Evolutionary conservation across 305 asterid genomes (phyloP).

Genomic region (Rubia occidens): DNA sequence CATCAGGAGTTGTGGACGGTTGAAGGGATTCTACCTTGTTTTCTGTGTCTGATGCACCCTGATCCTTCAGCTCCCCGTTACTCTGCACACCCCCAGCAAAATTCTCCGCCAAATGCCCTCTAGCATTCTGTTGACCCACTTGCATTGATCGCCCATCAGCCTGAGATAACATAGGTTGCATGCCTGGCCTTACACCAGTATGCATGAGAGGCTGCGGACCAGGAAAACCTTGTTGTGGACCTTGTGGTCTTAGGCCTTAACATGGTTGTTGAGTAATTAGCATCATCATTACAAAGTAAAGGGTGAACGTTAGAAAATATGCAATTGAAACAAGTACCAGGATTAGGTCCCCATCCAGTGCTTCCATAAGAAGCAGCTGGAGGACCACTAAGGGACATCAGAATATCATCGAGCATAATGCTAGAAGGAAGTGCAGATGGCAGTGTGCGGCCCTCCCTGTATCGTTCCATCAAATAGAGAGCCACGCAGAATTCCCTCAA

Average conservation of each 20-base stretch:
- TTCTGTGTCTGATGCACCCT: constrained; percentile 41
- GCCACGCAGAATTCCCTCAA: constrained; percentile 87
- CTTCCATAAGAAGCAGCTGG: constrained; percentile 55
- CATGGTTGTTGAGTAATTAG: constrained; percentile 16
- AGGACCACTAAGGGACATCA: constrained; percentile 69
- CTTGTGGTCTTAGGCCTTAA: constrained; percentile 59
- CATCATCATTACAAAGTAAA: constrained; percentile 12
- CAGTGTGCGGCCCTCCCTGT: constrained; percentile 72
- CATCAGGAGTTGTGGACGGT: neutral
- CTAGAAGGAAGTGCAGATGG: constrained; percentile 70
- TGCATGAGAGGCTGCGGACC: constrained; percentile 43
- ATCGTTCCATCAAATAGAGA: constrained; percentile 79
- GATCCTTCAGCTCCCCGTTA: constrained; percentile 51
- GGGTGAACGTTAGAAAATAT: constrained; percentile 13
- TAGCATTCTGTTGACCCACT: constrained; percentile 42
- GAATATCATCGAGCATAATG: constrained; percentile 70
- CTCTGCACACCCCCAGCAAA: constrained; percentile 39
- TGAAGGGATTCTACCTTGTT: constrained; percentile 38
- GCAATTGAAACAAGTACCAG: constrained; percentile 41
- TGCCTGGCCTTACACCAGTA: constrained; percentile 59
- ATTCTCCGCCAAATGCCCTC: constrained; percentile 38
- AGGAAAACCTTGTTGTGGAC: constrained; percentile 56
- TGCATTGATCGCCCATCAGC: constrained; percentile 48
- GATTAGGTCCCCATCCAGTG: constrained; percentile 46
- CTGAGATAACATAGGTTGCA: constrained; percentile 43